Evolutionary conservation across 306 rosid species (phyloP), one percentile per base, ranked within the genome.

Genomic region (Heteromeles arbutifolia): DNA sequence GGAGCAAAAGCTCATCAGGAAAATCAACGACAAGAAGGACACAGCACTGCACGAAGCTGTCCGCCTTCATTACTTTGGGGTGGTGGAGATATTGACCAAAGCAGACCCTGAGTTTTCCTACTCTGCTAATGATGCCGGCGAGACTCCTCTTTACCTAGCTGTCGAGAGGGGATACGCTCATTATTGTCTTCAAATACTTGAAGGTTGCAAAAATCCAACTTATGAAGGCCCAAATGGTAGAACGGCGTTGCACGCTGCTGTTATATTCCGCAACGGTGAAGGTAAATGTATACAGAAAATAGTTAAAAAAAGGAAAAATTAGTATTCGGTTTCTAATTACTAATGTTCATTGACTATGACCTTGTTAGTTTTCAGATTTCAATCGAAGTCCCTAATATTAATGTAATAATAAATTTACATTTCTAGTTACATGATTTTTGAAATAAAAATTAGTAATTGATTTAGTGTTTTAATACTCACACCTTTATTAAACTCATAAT

Each of bases 31-130:
- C 0, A 43, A 45, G 9, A 34, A 41, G 1, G 64, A 70, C 53
- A 48, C 81, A 4, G 66, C 81, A 4, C 37, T 78, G 57, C 81
- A 78, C n/a, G 58, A 24, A 24, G 81, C 77, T 0, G 77, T 71
- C 9, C 65, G 76, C 0, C 29, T 44, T 4, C 7, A 70, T 18
- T 72, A 63, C 39, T 0, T 3, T 4, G 1, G 18, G 1, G 44
- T 78, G 29, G 72, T 50, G 4, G 0, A 10, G 1, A 3, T 11
- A 9, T 24, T 78, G 53, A 61, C 21, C 0, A 0, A 3, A 4
- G 44, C 32, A 62, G 81, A 78, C 8, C 65, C 71, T 3, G 14
- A 48, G 2, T 45, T 25, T 18, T 10, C 3, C 3, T 62, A 63
- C 32, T 19, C 44, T 48, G 11, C 65, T 3, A 70, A 78, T 18